Evolutionary conservation across 192 early-diverging fungal genomes (phyloP), one percentile per base, ranked within the genome.

Genomic region (Backusella parvicylindrica): DNA sequence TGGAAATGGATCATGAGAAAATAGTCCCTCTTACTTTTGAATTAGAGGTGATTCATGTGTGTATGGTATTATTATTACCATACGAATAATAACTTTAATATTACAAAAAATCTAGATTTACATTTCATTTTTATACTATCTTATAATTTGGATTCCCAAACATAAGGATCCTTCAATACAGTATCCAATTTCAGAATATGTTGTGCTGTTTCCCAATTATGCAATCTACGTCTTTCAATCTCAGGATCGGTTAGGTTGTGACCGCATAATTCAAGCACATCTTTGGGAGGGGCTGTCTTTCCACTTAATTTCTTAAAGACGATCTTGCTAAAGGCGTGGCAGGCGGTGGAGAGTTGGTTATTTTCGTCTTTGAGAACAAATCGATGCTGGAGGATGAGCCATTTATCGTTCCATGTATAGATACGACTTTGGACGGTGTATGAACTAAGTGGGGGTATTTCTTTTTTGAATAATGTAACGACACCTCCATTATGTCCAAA

Each of bases 381-480:
- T 32, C 85, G 74, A 21, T 82, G 81, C 33, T 85, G 72, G 28
- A 86, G 70, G 7, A 82, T 75, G 30, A 86, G 73, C 87, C 87
- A 88, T 71, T 88, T 88, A 26, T 85, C 79, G 35, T 81, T 80
- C 87, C 87, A 88, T 13, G 83, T 80, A 64, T 80, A 83, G 64
- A 88, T 68, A 15, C 87, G 82, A 21, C 71, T 81, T 23, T 86
- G 77, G 43, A 88, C 77, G 0, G 80, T 85, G 28, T 85, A 88
- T 41, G 82, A 77, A 60, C 71, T 75, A 28, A 88, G 80, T 15
- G 82, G 75, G 2, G 82, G 80, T 0, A 88, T 86, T 35, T 88
- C 87, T 1, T 81, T 80, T 37, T 82, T 84, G 72, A 86, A 88
- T 16, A 85, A 71, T 31, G 84, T 83, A 18, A 84, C 75, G 30